Conservation (phyloP, 2,329 filamentous ascomycete species). For the Zarea fungicola region DNA sequence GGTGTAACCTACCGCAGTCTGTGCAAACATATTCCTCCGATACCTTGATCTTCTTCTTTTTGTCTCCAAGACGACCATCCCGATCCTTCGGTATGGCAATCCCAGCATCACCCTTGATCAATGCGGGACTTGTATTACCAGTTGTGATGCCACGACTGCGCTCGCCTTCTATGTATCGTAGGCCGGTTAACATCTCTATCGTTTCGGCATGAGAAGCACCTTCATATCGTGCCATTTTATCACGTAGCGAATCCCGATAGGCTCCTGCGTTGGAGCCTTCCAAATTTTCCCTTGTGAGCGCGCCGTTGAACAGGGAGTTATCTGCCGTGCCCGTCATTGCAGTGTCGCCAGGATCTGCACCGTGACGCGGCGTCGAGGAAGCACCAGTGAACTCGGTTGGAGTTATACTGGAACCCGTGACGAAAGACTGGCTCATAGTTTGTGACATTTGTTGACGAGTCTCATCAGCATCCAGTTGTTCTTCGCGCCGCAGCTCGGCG, state of each 20-base stretch:
- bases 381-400: conserved; percentile 41
- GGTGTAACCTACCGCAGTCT: conserved; percentile 65
- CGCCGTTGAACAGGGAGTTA: conserved; percentile 57
- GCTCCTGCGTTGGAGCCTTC: conserved; percentile 64
- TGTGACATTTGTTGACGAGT: conserved; percentile 50
- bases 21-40: conserved; percentile 90
- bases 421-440: conserved; percentile 51
- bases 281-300: conserved; percentile 73
- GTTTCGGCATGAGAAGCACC: conserved; percentile 72
- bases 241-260: conserved; percentile 69
- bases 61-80: conserved; percentile 65
- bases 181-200: conserved; percentile 88
- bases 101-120: conserved; percentile 81
- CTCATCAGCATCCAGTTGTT: conserved; percentile 71
- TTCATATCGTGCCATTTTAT: conserved; percentile 82
- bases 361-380: conserved; percentile 26
- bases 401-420: conserved; percentile 43
- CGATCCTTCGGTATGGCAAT: conserved; percentile 79
- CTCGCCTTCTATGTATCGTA: conserved; percentile 85
- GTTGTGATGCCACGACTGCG: conserved; percentile 83
- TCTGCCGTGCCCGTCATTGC: conserved; percentile 51
- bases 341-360: conserved; percentile 32
- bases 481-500: conserved; percentile 76
- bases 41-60: conserved; percentile 81
- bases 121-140: conserved; percentile 70